Base-by-base conservation (phyloP, 768 basidiomycete genomes). In the Flagelloscypha sp. region DNA sequence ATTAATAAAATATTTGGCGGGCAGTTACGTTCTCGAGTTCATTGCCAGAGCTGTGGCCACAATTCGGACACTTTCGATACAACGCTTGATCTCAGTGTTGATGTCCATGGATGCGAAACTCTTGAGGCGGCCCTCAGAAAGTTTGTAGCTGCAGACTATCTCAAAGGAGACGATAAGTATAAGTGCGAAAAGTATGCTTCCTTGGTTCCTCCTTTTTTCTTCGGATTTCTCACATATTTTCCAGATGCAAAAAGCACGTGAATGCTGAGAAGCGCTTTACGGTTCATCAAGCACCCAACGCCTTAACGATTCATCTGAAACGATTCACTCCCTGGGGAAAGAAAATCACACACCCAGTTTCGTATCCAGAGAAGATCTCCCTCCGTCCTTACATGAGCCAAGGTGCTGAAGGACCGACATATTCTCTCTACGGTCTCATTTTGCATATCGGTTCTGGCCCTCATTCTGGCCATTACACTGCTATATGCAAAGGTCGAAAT, bases 31-130 rank as follows among this genome's bases (percentile, higher is more conserved):
- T 97, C 93, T 7, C 74, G 95, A 18, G 94, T 99, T 35, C 77
- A 76, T 12, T 98, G 95, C 59, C 60, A 63, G 20, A 71, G 72
- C 41, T 99, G 95, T 57, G 63, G 68, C 6, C 64, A 92, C 58
- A 84, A 87, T 51, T 92, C 87, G 56, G 95, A 99, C 60, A 99
- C 95, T 2, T 93, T 90, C 53, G 95, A 99, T 66, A 76, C 81
- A 45, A 85, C 93, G 50, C 69, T 98, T 35, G 95, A 99, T 59
- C 71, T 99, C 35, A 90, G 87, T 53, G 63, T 99, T 42, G 95
- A 98, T 55, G 84, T 98, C 39, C 66, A 74, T 41, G 75, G 72
- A 37, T 66, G 68, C 21, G 56, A 65, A 21, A 68, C 66, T 3
- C 48, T 97, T 33, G 76, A 68, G 54, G 78, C 83, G 4, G 89